Conservation (phyloP, 176 grass and related monocot species). For the Thinopyrum elongatum region DNA sequence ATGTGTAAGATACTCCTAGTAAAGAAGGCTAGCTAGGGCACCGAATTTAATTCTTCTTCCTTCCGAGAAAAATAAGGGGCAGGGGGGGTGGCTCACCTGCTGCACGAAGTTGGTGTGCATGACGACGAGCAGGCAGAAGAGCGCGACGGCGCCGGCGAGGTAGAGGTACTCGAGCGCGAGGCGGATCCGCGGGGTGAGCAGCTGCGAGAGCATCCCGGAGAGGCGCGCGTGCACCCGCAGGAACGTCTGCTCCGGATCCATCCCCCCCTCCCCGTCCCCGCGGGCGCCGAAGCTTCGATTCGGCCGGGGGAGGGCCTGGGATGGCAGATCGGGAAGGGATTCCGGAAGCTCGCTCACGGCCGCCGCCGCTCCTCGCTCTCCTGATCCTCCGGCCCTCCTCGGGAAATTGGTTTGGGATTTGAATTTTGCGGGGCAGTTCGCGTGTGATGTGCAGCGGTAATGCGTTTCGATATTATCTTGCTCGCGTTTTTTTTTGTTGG, state of each 20-base stretch:
- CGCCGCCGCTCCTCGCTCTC: too few species aligned
- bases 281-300: conserved; percentile 19
- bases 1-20: too few species aligned
- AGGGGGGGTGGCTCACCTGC: conserved; percentile 43
- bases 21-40: not conserved
- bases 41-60: not conserved
- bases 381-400: too few species aligned
- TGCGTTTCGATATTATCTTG: too few species aligned
- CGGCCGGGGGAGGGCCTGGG: not conserved
- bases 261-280: conserved; percentile 20
- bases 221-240: conserved; percentile 92
- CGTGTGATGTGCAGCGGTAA: too few species aligned
- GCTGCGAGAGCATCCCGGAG: conserved; percentile 96
- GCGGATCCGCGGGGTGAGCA: conserved; percentile 91
- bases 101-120: conserved; percentile 99
- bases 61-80: not conserved
- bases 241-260: conserved; percentile 99
- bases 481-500: too few species aligned
- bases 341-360: too few species aligned
- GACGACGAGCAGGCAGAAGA: conserved; percentile 93
- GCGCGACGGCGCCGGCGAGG: conserved; percentile 71
- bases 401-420: too few species aligned
- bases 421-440: too few species aligned
- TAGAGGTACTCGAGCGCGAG: conserved; percentile 88
- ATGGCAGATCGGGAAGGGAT: too few species aligned